Evolutionary conservation across 2,329 filamentous ascomycete genomes (phyloP).

Genomic region (Cephalotrichum gorgonifer): DNA sequence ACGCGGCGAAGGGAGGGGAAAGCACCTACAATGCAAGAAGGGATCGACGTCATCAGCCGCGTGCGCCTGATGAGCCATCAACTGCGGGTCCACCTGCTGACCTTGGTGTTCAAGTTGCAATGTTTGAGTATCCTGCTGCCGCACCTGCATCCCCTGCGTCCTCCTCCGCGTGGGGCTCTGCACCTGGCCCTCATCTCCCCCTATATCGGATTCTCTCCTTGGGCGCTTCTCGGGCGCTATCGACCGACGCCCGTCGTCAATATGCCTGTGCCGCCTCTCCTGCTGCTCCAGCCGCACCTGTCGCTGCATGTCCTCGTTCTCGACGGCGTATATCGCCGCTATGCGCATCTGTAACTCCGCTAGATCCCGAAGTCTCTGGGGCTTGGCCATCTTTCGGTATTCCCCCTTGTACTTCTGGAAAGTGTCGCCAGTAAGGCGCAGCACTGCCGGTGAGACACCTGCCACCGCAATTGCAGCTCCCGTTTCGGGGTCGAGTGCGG

Average conservation of each 20-base stretch:
- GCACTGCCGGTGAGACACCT: slow-evolving; percentile 24
- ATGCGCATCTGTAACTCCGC: slow-evolving; percentile 30
- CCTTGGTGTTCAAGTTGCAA: slow-evolving; percentile 15
- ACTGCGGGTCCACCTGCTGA: slow-evolving; percentile 1
- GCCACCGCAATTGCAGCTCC: slow-evolving; percentile 26
- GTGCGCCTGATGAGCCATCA: slow-evolving; percentile 1
- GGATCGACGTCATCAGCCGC: slow-evolving; percentile 1
- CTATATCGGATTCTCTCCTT: slow-evolving; percentile 12
- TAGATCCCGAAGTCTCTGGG: slow-evolving; percentile 25
- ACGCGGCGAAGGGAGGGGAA: too few relatives aligned
- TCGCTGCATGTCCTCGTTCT: slow-evolving; percentile 32
- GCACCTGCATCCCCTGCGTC: slow-evolving; percentile 11
- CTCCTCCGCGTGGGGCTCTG: not conserved
- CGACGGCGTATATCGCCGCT: slow-evolving; percentile 32
- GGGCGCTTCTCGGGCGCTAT: slow-evolving; percentile 7
- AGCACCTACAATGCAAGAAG: not conserved
- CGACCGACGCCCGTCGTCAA: slow-evolving; percentile 21
- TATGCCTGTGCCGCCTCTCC: slow-evolving; percentile 25
- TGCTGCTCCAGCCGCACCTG: slow-evolving; percentile 26
- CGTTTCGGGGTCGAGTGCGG: slow-evolving; percentile 24
- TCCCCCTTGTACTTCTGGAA: slow-evolving; percentile 32
- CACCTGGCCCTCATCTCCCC: not conserved
- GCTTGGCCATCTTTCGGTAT: slow-evolving; percentile 29
- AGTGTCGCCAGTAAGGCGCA: slow-evolving; percentile 30
- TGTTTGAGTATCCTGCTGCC: slow-evolving; percentile 15